Evolutionary conservation across 169 alveolate genomes (phyloP), one percentile per base, ranked within the genome.

Genomic region (Plasmodium chabaudi): DNA sequence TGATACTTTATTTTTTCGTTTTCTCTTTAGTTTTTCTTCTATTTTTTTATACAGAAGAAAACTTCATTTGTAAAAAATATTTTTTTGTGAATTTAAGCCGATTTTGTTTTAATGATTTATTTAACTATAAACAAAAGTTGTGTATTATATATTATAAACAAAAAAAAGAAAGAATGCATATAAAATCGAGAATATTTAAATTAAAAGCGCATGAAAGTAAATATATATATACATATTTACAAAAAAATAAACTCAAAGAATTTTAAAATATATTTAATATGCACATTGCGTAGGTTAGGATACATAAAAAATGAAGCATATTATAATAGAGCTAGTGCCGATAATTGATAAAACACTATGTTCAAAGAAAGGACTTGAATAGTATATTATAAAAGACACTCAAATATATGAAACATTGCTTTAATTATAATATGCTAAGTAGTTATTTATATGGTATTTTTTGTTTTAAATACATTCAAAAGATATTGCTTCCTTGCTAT

Each of bases 401-500:
- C 42, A 34, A 34, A 34, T 34, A 4, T 34, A 34, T 34, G 7
- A 34, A 34, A 34, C 7, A 3, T 34, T 34, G 42, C 0, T 34
- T 34, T 1, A 34, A 34, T 34, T 34, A 34, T 34, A 34, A 34
- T 3, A 34, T 34, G 7, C 1, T 3, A 3, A 34, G 42, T 34
- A 34, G 59, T 0, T 51, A 23, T 17, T 57, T 57, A 57, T 9
- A 13, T 10, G 9, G 10, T n/a, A 70, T 25, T 55, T 55, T 71
- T 65, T 47, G 46, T 49, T 10, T 79, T 59, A 64, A 53, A 39
- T 21, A 39, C 13, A 42, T 67, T 53, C 23, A 68, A 67, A 79
- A 79, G 77, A 60, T 39, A 67, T 13, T 27, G 72, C 74, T 79
- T 79, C 47, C 84, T 51, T 51, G 65, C 27, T 49, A 79, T 55